Evolutionary conservation across 2,329 filamentous ascomycete species (phyloP).

Genomic region (Trichoderma harzianum): DNA sequence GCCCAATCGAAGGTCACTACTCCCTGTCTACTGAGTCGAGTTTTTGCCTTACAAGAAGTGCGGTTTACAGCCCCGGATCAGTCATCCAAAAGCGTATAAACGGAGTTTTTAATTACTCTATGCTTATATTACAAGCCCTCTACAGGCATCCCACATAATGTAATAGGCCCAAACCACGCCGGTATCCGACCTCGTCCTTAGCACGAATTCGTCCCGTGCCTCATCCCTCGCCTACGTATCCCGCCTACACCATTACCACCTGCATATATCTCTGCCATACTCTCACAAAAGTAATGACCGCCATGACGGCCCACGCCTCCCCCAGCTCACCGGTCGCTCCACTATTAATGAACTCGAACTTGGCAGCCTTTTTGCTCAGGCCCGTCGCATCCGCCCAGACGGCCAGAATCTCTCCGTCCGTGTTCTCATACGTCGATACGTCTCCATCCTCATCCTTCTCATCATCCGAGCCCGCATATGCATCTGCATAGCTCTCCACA

Average conservation of each 20-base stretch:
- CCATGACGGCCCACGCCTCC: conserved; percentile 43
- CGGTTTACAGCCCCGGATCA: not conserved
- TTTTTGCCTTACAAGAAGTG: not conserved
- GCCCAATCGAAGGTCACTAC: not conserved
- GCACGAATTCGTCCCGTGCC: not conserved
- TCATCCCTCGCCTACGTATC: not conserved
- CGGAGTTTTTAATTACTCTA: not conserved
- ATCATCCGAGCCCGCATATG: not conserved
- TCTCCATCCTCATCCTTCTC: not conserved
- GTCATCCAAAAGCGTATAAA: not conserved
- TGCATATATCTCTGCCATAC: conserved; percentile 20
- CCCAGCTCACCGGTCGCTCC: conserved; percentile 39
- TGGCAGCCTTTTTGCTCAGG: conserved; percentile 29
- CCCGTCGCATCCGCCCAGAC: conserved; percentile 29
- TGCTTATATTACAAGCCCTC: not conserved
- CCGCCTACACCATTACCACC: not conserved
- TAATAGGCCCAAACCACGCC: not conserved
- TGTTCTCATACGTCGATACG: conserved; percentile 13
- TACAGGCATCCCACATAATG: not conserved
- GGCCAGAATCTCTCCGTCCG: conserved; percentile 42
- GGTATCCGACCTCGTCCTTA: not conserved
- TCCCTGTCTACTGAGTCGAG: not conserved
- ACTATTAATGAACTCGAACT: conserved; percentile 41
- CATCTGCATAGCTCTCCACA: not conserved
- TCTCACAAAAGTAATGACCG: conserved; percentile 32